Conservation (phyloP, 805 yeast species). For the Barnettozyma siamensis region DNA sequence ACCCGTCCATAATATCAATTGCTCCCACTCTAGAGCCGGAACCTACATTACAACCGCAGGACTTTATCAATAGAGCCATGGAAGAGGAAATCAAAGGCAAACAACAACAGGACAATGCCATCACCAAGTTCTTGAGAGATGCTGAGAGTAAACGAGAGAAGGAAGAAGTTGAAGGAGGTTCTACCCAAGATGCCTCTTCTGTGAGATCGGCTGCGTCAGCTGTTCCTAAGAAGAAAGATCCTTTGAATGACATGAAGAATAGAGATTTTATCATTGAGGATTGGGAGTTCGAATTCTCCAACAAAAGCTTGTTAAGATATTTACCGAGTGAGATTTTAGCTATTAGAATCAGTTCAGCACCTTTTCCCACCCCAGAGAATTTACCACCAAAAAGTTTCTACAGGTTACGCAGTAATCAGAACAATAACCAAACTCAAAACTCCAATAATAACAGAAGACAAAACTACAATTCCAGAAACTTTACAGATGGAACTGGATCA, state of each 20-base stretch:
- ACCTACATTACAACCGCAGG: constrained; percentile 7
- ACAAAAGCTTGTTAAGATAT: constrained; percentile 14
- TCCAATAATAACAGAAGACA: constrained; percentile 9
- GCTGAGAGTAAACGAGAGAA: constrained; percentile 22
- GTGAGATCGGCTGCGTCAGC: neutral
- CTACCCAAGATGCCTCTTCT: constrained; percentile 2
- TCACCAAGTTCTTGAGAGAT: constrained; percentile 20
- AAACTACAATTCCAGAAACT: constrained; percentile 10
- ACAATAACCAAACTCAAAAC: neutral
- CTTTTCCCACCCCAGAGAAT: constrained; percentile 12
- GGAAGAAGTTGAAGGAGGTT: constrained; percentile 15
- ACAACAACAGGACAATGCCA: constrained; percentile 17
- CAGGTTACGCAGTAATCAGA: constrained; percentile 11
- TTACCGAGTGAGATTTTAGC: constrained; percentile 18
- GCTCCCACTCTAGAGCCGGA: constrained; percentile 1
- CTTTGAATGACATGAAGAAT: constrained; percentile 10
- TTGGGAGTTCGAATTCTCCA: constrained; percentile 14
- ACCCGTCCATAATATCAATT: constrained; percentile 19
- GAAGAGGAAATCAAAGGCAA: constrained; percentile 7
- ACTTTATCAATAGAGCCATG: constrained; percentile 9
- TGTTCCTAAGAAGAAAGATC: constrained; percentile 4
- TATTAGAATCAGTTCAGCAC: constrained; percentile 12
- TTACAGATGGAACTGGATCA: constrained; percentile 20
- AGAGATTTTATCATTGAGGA: constrained; percentile 18
- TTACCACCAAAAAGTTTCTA: constrained; percentile 22